Conservation (phyloP, 768 basidiomycete genomes). For the Sutorius australiensis region DNA sequence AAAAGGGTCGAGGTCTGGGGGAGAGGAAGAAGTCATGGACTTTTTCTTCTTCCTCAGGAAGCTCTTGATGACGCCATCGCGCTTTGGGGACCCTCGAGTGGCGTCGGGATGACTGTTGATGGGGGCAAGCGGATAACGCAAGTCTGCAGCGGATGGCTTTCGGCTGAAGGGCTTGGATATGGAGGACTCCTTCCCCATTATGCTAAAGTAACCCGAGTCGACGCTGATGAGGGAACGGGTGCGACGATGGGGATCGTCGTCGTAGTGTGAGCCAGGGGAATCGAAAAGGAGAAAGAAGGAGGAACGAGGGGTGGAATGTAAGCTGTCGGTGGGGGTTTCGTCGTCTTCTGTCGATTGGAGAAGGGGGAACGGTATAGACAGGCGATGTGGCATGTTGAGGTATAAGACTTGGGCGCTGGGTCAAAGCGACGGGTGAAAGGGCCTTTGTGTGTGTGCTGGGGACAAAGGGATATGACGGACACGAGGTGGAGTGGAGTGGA, state of each 20-base stretch:
- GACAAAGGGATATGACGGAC: slow-evolving; percentile 21
- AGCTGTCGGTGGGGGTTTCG: slow-evolving; percentile 6
- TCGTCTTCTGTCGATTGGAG: slow-evolving; percentile 12
- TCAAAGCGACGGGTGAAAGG: slow-evolving; percentile 22
- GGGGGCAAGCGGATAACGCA: slow-evolving; percentile 8
- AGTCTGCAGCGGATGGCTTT: slow-evolving; percentile 13
- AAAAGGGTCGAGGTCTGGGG: slow-evolving; percentile 10
- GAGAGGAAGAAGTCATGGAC: slow-evolving; percentile 7
- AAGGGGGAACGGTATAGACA: slow-evolving; percentile 13
- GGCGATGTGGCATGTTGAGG: slow-evolving; percentile 16
- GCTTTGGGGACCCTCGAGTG: slow-evolving; percentile 17
- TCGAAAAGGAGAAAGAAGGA: slow-evolving; percentile 15
- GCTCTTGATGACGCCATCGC: slow-evolving; percentile 16
- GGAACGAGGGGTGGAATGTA: slow-evolving; percentile 17
- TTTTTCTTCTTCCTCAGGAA: slow-evolving; percentile 25
- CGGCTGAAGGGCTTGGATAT: slow-evolving; percentile 5
- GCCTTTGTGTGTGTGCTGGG: slow-evolving; percentile 22
- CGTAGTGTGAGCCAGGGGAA: not conserved
- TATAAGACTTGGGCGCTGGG: slow-evolving; percentile 14
- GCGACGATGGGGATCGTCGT: slow-evolving; percentile 10
- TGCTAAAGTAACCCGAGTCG: slow-evolving; percentile 30
- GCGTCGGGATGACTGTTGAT: slow-evolving; percentile 2
- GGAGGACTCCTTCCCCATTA: slow-evolving; percentile 22
- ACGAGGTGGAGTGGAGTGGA: slow-evolving; percentile 2
- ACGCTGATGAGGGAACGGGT: slow-evolving; percentile 21